Evolutionary conservation across 345 rosid species (phyloP).

Genomic region (Psidium friedrichsthalianum): DNA sequence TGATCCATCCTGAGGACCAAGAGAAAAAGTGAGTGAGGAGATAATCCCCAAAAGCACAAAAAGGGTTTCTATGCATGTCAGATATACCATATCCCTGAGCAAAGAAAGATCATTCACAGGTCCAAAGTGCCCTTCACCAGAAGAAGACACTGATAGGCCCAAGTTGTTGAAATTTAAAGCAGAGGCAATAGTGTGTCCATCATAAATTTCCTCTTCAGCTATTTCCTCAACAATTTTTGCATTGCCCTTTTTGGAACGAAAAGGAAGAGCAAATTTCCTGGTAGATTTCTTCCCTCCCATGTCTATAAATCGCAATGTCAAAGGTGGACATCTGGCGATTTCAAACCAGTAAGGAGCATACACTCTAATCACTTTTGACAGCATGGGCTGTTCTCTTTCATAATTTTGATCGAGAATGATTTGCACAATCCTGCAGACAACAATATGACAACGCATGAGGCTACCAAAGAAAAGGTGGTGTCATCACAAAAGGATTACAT

Average conservation of each 20-base stretch:
- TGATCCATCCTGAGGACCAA: constrained; percentile 72
- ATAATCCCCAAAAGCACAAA: background rate
- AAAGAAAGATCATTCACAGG: constrained; percentile 78
- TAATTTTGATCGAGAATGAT: constrained; percentile 77
- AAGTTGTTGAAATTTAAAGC: constrained; percentile 62
- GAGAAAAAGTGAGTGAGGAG: constrained; percentile 3
- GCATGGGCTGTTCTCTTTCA: constrained; percentile 39
- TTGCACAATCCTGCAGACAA: constrained; percentile 60
- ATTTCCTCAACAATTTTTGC: constrained; percentile 44
- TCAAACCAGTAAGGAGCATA: constrained; percentile 94
- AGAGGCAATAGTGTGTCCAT: constrained; percentile 88
- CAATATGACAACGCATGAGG: background rate
- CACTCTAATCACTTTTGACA: constrained; percentile 60
- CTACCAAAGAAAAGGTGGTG: background rate
- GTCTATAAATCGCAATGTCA: constrained; percentile 52
- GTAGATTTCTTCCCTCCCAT: constrained; percentile 34
- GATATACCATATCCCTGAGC: constrained; percentile 82
- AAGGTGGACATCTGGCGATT: constrained; percentile 77
- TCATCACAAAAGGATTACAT: background rate
- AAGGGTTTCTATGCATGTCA: background rate
- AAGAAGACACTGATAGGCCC: constrained; percentile 62
- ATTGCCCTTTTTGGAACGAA: constrained; percentile 33
- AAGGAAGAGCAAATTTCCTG: constrained; percentile 39
- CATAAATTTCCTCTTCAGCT: constrained; percentile 68
- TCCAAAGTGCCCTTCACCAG: constrained; percentile 49